phyloP scores from a whole-genome alignment of 352 stramenopile species.

The Phytophthora pistaciae region DNA sequence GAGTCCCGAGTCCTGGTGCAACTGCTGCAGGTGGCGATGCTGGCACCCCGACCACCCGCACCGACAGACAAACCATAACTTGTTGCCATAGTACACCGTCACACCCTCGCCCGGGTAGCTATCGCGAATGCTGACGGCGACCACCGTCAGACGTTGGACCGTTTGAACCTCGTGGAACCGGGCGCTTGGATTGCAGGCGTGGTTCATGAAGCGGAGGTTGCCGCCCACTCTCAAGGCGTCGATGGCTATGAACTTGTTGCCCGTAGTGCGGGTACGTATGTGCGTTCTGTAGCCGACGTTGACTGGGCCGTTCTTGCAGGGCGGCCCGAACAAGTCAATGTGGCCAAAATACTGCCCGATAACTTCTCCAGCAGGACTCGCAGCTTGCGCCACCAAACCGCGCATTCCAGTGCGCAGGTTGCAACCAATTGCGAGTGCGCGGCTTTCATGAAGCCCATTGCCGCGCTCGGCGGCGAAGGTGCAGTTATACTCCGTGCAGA shows the following conservation, averaged over 20 bases:
- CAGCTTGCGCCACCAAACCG: neutral
- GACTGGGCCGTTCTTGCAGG: slow-evolving; percentile 1
- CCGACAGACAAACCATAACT: slow-evolving; percentile 2
- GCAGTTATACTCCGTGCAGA: slow-evolving; percentile 3
- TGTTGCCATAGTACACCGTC: neutral
- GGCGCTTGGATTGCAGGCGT: neutral
- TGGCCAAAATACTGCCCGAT: slow-evolving; percentile 1
- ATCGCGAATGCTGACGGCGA: neutral
- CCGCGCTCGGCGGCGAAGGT: neutral
- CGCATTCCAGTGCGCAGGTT: slow-evolving; percentile 7
- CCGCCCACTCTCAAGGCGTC: neutral
- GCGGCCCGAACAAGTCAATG: neutral
- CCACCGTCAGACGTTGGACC: neutral
- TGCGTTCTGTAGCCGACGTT: slow-evolving; percentile 3
- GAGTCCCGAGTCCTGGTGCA: neutral
- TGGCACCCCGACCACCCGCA: slow-evolving; percentile 8
- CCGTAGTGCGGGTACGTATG: neutral
- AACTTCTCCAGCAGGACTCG: neutral
- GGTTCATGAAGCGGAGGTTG: neutral
- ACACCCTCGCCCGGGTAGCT: slow-evolving; percentile 1
- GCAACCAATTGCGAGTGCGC: neutral
- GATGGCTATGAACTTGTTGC: neutral
- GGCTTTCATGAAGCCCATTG: neutral
- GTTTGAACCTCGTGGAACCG: neutral
- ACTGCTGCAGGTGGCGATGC: neutral